Base-by-base conservation (phyloP, 768 basidiomycete species). In the Suillus weaverae region DNA sequence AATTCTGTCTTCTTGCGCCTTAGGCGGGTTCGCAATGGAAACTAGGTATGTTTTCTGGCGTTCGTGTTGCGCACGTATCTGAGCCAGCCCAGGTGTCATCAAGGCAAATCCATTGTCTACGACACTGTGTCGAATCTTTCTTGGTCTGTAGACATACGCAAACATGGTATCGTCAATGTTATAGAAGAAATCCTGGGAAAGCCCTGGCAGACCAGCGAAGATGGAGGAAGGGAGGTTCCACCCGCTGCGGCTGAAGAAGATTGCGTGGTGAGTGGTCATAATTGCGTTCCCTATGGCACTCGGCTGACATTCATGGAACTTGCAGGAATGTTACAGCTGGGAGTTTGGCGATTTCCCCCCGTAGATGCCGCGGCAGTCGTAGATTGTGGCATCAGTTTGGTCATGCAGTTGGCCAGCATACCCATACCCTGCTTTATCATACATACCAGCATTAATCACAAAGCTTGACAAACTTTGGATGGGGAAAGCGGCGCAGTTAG, bases 11-110 rank as follows among this genome's bases (percentile, higher is more conserved):
- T 85, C 88, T 1, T 99, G 96, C 73, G 88, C 91, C 4, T 76
- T 94, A 11, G 92, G 84, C 26, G 96, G 96, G n/a, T 97, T 92
- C 72, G 96, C 94, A 3, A 83, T 95, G 83, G 94, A 95, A 76
- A 84, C 89, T 44, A 81, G 83, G 88, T 89, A 43, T 39, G 83
- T 77, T 20, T 11, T 63, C 30, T 16, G 16, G 0, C 13, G 41
- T 61, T 63, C 61, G 64, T 43, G 63, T 26, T 61, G 46, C 53
- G 51, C 43, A 11, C 59, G 22, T 5, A 9, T 9, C 54, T 35
- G 51, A 35, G 14, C 20, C 14, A 26, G 43, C 54, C 22, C 64
- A 90, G 88, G 61, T 97, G 97, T 72, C 97, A 97, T 74, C 83
- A 92, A 1, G 97, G 97, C 13, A 84, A 85, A 73, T 85, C 89